Evolutionary conservation across 2,329 filamentous ascomycete species (phyloP).

Genomic region (Cadophora malorum): DNA sequence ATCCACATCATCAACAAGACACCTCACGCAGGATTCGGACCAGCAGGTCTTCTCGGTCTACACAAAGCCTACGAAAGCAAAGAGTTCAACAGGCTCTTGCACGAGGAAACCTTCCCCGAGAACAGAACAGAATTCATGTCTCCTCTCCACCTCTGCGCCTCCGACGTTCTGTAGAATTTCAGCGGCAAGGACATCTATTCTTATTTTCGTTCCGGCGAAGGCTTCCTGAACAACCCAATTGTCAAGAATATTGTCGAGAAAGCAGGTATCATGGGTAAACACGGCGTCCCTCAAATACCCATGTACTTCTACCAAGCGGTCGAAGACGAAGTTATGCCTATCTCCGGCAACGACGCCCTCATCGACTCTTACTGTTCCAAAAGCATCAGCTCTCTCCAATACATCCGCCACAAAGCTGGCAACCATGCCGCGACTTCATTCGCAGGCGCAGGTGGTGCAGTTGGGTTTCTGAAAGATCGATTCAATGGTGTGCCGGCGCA

Average conservation of each 20-base stretch:
- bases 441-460: conserved; percentile 8
- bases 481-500: conserved; percentile 17
- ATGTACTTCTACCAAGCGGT: conserved; percentile 22
- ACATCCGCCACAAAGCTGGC: conserved; percentile 11
- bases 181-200: background rate
- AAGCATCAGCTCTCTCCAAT: conserved; percentile 6
- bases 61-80: conserved; percentile 6
- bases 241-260: conserved; percentile 17
- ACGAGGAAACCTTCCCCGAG: background rate
- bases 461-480: conserved; percentile 22
- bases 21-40: conserved; percentile 12
- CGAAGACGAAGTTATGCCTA: conserved; percentile 13
- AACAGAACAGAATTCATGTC: conserved; percentile 15
- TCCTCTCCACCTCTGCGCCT: conserved; percentile 8
- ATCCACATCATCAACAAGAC: conserved; percentile 17
- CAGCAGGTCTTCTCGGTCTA: conserved; percentile 19
- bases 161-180: background rate
- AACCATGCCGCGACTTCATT: conserved; percentile 4
- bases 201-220: conserved; percentile 12
- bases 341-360: conserved; percentile 15
- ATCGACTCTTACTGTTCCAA: conserved; percentile 7
- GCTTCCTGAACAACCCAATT: background rate
- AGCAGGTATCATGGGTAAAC: conserved; percentile 20
- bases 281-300: conserved; percentile 15
- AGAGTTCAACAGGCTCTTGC: conserved; percentile 5